Percentiles rank a stretch among this genome's conserved stretches.
Evolutionary conservation across 805 yeast species (phyloP).

Genomic region (Phaffomyces antillensis): DNA sequence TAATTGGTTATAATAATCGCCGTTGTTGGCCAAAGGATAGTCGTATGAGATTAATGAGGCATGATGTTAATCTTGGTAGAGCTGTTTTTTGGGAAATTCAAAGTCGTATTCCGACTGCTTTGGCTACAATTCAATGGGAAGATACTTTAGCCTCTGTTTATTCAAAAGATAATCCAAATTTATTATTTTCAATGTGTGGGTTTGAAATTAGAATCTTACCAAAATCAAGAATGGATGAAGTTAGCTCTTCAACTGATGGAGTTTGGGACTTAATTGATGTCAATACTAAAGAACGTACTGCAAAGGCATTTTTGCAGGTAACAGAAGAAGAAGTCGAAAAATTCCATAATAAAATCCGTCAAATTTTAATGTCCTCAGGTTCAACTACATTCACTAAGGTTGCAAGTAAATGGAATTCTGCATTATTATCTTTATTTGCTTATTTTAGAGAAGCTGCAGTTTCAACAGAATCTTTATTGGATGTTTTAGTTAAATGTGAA

Average conservation of each 20-base stretch:
- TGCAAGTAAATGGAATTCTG: slow-evolving; percentile 94
- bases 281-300: slow-evolving; percentile 74
- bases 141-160: slow-evolving; percentile 81
- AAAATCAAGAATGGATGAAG: slow-evolving; percentile 49
- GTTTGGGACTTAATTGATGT: slow-evolving; percentile 83
- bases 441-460: slow-evolving; percentile 92
- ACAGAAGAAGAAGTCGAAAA: slow-evolving; percentile 71
- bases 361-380: slow-evolving; percentile 91
- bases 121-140: slow-evolving; percentile 72
- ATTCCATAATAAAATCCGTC: slow-evolving; percentile 80
- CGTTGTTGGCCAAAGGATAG: slow-evolving; percentile 93
- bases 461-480: slow-evolving; percentile 70
- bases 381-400: slow-evolving; percentile 92
- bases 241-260: slow-evolving; percentile 61
- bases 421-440: slow-evolving; percentile 75
- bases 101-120: slow-evolving; percentile 68
- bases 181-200: slow-evolving; percentile 88
- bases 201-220: slow-evolving; percentile 90
- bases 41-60: slow-evolving; percentile 84
- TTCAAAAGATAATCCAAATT: slow-evolving; percentile 82
- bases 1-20: slow-evolving; percentile 79
- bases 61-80: slow-evolving; percentile 86
- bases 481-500: slow-evolving; percentile 81
- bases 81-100: slow-evolving; percentile 89
- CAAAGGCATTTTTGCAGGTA: slow-evolving; percentile 80